Base-by-base conservation (phyloP, 177 flowering plant species). In the Vitis hybrid region DNA sequence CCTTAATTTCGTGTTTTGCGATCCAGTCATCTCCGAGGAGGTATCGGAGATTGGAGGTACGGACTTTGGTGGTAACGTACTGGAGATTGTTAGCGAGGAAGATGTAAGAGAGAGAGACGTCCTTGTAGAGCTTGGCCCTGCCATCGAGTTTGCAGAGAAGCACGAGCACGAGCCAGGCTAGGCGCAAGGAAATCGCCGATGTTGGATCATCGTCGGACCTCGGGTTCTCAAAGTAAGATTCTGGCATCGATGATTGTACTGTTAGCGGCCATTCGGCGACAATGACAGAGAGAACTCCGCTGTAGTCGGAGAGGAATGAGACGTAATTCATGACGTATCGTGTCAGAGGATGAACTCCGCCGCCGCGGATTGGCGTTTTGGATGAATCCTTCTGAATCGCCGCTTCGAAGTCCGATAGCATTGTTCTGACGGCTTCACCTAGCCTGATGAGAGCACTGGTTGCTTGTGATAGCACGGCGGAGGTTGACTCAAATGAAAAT, bases 291-390 rank as follows among this genome's bases (percentile, higher is more conserved):
- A 95, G 82, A 2, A 77, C 51, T 1, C 69, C 85, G 66, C 78
- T 79, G 86, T 95, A 91, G 49, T 89, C 94, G 17, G 85, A 70
- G 52, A 95, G 85, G 78, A 89, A 81, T 30, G 78, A 59, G 10
- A 95, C 26, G 84, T 87, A 95, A 68, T 90, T 91, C 98, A 91
- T 95, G 48, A 91, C 96, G 73, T 93, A 87, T 18, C 92, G 87
- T 0, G 97, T 90, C 0, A 95, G 82, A 0, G 97, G 98, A 70
- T 95, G 99, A 40, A 88, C 50, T 13, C 86, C 92, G 8, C 94
- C 98, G 11, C 96, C 91, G 1, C 81, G 86, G 3, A 85, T 72
- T 12, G 87, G 65, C 2, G 82, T 14, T 60, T 83, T 86, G 0
- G 93, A 83, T 1, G 75, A 3, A 56, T 91, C 94, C 77, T 93